Base-by-base conservation (phyloP, 495 filamentous ascomycete genomes). In the Chaetomium tenue region DNA sequence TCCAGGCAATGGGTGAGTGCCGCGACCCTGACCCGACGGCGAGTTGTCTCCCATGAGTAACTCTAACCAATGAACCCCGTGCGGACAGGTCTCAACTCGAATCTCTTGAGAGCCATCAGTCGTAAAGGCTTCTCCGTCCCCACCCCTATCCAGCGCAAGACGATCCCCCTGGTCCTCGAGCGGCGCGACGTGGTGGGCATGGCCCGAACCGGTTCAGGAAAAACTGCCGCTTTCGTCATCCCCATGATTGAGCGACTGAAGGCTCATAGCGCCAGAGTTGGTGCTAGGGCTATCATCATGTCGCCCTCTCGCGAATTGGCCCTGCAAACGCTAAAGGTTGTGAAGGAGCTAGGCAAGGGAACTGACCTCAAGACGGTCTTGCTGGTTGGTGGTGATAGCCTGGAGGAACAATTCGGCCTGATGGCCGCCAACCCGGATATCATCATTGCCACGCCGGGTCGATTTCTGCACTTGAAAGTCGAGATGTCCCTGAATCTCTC, bases 391-490 rank as follows among this genome's bases (percentile, higher is more conserved):
- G 94, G 94, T 70, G 94, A 99, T 75, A 93, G 90, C 67, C 70
- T 99, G 55, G 95, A 99, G 72, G 95, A 98, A 52, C 94, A 99
- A 76, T 99, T 97, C 73, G 83, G 86, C 55, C 83, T 89, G 74
- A 96, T 99, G 92, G 86, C 93, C 0, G 81, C 87, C 50, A 98
- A 98, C 74, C 95, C 94, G 1, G 94, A 98, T 75, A 92, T 98
- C 66, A 84, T 98, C 65, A 96, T 98, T 71, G 95, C 93, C 18
- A 97, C 95, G 0, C 94, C 94, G 0, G 94, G 94, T 72, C 90
- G 94, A 67, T 97, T 98, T 71, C 74, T 98, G 63, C 95, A 98
- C 80, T 76, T 98, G 63, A 91, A 96, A 75, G 93, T 97, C 11
- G 94, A 98, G 74, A 97, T 97, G 94, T 79, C 84, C 33, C 80